Percentiles rank a stretch among this genome's conserved stretches.
Conservation (phyloP, 176 grass and related monocot species). For the Bromus sterilis region DNA sequence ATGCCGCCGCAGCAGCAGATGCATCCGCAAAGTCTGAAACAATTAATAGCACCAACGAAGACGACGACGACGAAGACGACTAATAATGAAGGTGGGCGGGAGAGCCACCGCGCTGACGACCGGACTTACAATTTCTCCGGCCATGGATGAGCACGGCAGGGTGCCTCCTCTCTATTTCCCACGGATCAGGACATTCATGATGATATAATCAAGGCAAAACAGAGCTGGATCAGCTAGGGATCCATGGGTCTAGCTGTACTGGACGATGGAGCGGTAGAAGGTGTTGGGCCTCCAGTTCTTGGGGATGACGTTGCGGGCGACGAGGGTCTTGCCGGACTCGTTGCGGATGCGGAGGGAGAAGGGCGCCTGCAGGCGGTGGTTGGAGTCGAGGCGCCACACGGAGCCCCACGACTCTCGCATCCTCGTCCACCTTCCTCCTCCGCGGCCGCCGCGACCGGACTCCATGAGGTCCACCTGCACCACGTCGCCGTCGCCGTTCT, state of each 20-base stretch:
- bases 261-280: conserved; percentile 62
- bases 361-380: conserved; percentile 36
- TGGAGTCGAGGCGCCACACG: conserved; percentile 57
- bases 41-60: not conserved
- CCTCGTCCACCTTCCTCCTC: conserved; percentile 23
- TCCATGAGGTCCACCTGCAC: conserved; percentile 56
- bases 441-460: not conserved
- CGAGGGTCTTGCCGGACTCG: conserved; percentile 59
- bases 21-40: not conserved
- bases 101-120: not conserved
- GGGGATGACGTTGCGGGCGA: conserved; percentile 57
- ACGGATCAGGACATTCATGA: too few relatives aligned
- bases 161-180: conserved; percentile 7
- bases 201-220: too few relatives aligned
- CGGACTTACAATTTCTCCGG: not conserved
- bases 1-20: not conserved
- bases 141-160: not conserved
- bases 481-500: conserved; percentile 75
- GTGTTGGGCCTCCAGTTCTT: conserved; percentile 51
- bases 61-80: not conserved
- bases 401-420: conserved; percentile 64
- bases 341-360: conserved; percentile 65
- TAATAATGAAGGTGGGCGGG: not conserved
- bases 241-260: conserved; percentile 48
- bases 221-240: too few relatives aligned